Base-by-base conservation (phyloP, 129 eudicot genomes). In the Escallonia rubra region DNA sequence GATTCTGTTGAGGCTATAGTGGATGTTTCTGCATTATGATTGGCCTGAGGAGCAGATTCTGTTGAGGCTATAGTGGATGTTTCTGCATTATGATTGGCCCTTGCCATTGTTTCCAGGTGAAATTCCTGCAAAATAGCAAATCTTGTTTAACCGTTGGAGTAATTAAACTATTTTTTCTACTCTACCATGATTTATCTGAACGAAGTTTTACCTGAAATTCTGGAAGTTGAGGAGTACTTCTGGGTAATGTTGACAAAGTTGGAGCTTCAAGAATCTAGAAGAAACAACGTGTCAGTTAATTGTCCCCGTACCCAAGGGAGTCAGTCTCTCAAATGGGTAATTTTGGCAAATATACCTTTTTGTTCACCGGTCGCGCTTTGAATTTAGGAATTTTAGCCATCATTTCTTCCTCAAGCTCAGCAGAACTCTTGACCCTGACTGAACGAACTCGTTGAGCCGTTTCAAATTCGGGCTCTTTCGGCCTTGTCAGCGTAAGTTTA, bases 311-410 rank as follows among this genome's bases (percentile, higher is more conserved):
- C 34, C 34, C 34, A 23, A 23, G 34, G 34, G 34, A 23, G 34
- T 23, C n/a, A n/a, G n/a, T n/a, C n/a, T n/a, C 34, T 23, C 34
- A 23, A 23, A 23, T 23, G 34, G 34, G 34, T 23, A 23, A 23
- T 23, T 23, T 23, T 4, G 3, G 54, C 10, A 50, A 57, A 3
- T 3, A 14, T 75, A 93, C 98, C 96, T 89, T 94, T 76, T 85
- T 73, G 75, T 94, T 94, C 34, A 94, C 51, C 38, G 96, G 95
- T 8, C 93, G 90, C 54, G 99, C 99, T 76, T 87, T 94, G 43
- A 94, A 94, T 71, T 94, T 94, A 7, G 99, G 99, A 45, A 94
- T 89, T 67, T 94, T 89, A 13, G 96, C 90, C 99, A 94, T 89
- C 93, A 87, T 80, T 70, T 94, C 96, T 75, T 89, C 90, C 79